Conservation (phyloP, 1,284 basidiomycete species). For the Ustilago hordei region DNA sequence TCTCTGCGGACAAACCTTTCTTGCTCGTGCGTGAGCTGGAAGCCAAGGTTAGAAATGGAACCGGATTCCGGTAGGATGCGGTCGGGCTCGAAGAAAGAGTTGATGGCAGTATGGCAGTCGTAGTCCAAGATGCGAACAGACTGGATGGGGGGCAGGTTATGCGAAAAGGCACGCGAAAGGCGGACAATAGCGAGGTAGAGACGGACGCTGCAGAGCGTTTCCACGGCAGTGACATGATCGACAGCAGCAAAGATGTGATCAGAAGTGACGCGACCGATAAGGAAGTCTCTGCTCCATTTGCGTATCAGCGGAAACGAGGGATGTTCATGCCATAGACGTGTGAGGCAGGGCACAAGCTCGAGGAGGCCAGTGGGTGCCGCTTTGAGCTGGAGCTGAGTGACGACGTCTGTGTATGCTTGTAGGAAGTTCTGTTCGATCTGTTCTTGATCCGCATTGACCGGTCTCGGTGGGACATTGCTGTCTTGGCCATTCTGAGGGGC, state of each 20-base stretch:
- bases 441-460: conserved; percentile 18
- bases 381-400: conserved; percentile 38
- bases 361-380: conserved; percentile 42
- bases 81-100: conserved; percentile 45
- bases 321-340: conserved; percentile 35
- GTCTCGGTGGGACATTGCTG: background rate
- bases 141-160: conserved; percentile 37
- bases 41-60: conserved; percentile 10
- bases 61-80: conserved; percentile 12
- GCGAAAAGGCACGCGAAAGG: conserved; percentile 49
- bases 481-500: background rate
- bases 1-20: conserved; percentile 50
- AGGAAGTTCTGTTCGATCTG: conserved; percentile 33
- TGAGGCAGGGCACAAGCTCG: conserved; percentile 40
- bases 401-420: conserved; percentile 37
- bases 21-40: conserved; percentile 63
- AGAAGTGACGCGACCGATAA: conserved; percentile 44
- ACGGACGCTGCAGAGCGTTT: conserved; percentile 56
- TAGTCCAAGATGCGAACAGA: conserved; percentile 54
- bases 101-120: conserved; percentile 48
- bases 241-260: conserved; percentile 41
- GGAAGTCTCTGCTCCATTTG: conserved; percentile 49
- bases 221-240: conserved; percentile 47
- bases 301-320: conserved; percentile 33
- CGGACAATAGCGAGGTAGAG: conserved; percentile 56